Evolutionary conservation across 73 alveolate genomes (phyloP), one percentile per base, ranked within the genome.

Genomic region (Symbiodinium natans): DNA sequence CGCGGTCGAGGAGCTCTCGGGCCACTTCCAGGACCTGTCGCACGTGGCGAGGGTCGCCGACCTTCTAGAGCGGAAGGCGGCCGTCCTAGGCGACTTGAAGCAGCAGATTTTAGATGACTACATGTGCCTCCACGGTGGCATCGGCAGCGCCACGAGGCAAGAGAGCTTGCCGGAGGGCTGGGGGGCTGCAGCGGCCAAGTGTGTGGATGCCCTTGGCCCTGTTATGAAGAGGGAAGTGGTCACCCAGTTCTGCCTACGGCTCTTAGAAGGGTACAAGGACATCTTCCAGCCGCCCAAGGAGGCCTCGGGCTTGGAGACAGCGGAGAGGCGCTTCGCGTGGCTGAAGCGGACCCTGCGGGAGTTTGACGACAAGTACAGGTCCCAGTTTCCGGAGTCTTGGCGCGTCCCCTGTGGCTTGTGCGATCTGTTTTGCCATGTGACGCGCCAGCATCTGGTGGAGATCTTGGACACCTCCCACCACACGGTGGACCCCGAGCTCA

Each of bases 291-390:
- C 99, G 31, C 99, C 99, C 59, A 99, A 99, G 74, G 99, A 99
- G 86, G 99, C 99, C 84, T 93, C 99, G 29, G 99, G 99, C 46
- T 99, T 99, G 96, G 99, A 99, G 87, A 99, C 99, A 68, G 99
- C 99, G 19, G 99, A 99, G 93, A 99, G 99, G 86, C 99, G 99
- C 68, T 99, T 99, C 92, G 99, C 99, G 19, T 99, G 99, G 99
- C 99, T 99, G 59, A 99, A 99, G 97, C 97, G 99, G 87, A 99
- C 99, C 39, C 98, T 99, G 52, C 99, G 99, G 89, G 99, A 99
- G 82, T 99, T 98, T 85, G 99, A 99, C 93, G 99, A 99, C 93
- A 99, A 99, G 89, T 99, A 99, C 99, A 99, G 99, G 93, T 99
- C 95, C 21, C 99, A 99, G 17, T 99, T 99, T 94, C 99, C 99